Base-by-base conservation (phyloP, 208 protist species). In the Phytomonas sp. region DNA sequence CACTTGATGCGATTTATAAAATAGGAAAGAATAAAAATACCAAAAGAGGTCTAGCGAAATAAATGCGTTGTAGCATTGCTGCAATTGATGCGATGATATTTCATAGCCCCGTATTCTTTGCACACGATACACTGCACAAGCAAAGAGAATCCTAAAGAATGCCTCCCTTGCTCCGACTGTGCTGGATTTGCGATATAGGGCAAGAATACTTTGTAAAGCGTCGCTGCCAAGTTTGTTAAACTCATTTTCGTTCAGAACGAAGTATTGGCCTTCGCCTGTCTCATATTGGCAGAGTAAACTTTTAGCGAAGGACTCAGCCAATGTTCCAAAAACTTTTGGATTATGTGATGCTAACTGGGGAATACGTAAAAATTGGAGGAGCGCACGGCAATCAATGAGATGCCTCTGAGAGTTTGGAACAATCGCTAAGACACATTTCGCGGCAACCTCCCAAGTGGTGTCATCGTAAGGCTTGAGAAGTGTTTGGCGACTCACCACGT, bases 101-200 rank as follows among this genome's bases (percentile, higher is more conserved):
- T 43, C 43, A 51, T 73, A 43, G 59, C 66, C 30, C 33, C 71
- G 53, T 6, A 23, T 68, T 26, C 34, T 69, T 29, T 74, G 69
- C 60, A 82, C 28, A 15, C 68, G 33, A 31, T 76, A 71, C 23
- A 79, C 80, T 2, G 79, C 78, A 64, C 80, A 82, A n/a, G 83
- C 84, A 69, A 93, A 86, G n/a, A 93, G 65, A 26, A 93, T n/a
- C 43, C 85, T 77, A 67, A 93, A 93, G 72, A 91, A 80, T 7
- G 85, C 74, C 36, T 81, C 73, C 15, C 85, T 79, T 33, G 83
- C 76, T 46, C 80, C 78, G 17, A 86, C 74, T 29, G 85, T 89
- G 70, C 70, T 81, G 56, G 79, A 77, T 60, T 85, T 76, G 33
- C 88, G 80, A 59, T 93, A 93, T 36, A 91, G 70, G 23, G 66